Conservation (phyloP, 2,329 filamentous ascomycete genomes). For the Cyphellophora attinorum region DNA sequence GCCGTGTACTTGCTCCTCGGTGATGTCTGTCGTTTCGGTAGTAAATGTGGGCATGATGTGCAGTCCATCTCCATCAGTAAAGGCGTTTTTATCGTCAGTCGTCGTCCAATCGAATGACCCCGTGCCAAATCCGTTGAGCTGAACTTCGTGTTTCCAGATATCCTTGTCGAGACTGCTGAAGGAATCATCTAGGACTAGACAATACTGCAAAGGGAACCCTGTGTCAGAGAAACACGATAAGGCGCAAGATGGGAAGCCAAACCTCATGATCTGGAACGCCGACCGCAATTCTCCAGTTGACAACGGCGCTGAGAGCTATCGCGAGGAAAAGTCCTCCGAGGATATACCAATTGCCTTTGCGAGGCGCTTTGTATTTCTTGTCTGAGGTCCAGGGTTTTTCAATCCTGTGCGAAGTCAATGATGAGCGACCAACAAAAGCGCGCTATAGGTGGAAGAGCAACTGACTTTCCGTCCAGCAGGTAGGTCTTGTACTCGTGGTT, state of each 20-base stretch:
- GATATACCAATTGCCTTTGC: constrained; percentile 12
- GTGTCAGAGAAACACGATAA: constrained; percentile 8
- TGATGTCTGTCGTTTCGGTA: constrained; percentile 22
- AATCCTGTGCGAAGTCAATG: constrained; percentile 11
- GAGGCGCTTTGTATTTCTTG: constrained; percentile 13
- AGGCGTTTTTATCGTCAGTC: constrained; percentile 37
- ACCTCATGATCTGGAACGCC: constrained; percentile 12
- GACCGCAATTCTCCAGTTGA: constrained; percentile 12
- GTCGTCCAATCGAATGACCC: constrained; percentile 49
- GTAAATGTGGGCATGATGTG: constrained; percentile 48
- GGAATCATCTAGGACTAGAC: constrained; percentile 41
- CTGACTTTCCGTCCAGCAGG: constrained; percentile 12
- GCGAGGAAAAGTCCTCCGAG: constrained; percentile 10
- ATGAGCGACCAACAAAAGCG: constrained; percentile 7
- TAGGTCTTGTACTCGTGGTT: constrained; percentile 12
- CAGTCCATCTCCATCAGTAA: constrained; percentile 38
- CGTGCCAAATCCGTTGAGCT: constrained; percentile 37
- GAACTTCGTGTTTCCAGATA: constrained; percentile 43
- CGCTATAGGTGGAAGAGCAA: constrained; percentile 9
- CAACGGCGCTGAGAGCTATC: constrained; percentile 11
- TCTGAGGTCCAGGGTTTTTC: constrained; percentile 11
- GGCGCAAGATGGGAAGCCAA: constrained; percentile 8
- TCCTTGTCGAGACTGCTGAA: constrained; percentile 33
- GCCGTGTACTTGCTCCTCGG: constrained; percentile 14
- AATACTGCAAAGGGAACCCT: constrained; percentile 41